Conservation (phyloP, 2,329 filamentous ascomycete species). For the Metarhizium robertsii region DNA sequence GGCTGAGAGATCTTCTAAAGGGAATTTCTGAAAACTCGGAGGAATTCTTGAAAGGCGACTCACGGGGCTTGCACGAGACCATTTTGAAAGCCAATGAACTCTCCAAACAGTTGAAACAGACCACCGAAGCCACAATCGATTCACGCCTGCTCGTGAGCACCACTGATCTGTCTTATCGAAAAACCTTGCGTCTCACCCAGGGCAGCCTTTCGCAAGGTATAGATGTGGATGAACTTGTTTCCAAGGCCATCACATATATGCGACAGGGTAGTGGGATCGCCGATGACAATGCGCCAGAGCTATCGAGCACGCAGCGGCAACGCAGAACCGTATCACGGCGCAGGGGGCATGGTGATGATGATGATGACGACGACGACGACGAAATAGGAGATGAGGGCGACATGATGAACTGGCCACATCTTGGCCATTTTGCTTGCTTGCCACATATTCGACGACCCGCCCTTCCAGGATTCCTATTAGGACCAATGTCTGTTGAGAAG, state of each 20-base stretch:
- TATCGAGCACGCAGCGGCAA: constrained; percentile 39
- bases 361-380: constrained; percentile 42
- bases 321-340: constrained; percentile 23
- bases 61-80: constrained; percentile 54
- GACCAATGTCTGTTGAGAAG: constrained; percentile 83
- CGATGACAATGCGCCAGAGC: constrained; percentile 39
- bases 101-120: constrained; percentile 68
- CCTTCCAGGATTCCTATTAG: constrained; percentile 75
- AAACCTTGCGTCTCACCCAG: constrained; percentile 63
- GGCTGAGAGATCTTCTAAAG: constrained; percentile 58
- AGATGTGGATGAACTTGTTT: constrained; percentile 85
- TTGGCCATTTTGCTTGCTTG: constrained; percentile 70
- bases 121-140: constrained; percentile 82
- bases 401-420: constrained; percentile 74
- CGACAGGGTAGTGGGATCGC: constrained; percentile 50
- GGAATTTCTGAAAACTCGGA: constrained; percentile 57
- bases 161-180: constrained; percentile 71
- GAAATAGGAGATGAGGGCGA: constrained; percentile 66
- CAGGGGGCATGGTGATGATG: constrained; percentile 35
- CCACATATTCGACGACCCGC: constrained; percentile 65
- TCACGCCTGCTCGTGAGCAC: constrained; percentile 75
- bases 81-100: constrained; percentile 57
- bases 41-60: constrained; percentile 59
- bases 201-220: constrained; percentile 67
- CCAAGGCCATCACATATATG: constrained; percentile 87